Percentiles rank a stretch among this genome's conserved stretches.
phyloP scores from a whole-genome alignment of 495 filamentous ascomycete species.

The Aspergillus conjunctus region DNA sequence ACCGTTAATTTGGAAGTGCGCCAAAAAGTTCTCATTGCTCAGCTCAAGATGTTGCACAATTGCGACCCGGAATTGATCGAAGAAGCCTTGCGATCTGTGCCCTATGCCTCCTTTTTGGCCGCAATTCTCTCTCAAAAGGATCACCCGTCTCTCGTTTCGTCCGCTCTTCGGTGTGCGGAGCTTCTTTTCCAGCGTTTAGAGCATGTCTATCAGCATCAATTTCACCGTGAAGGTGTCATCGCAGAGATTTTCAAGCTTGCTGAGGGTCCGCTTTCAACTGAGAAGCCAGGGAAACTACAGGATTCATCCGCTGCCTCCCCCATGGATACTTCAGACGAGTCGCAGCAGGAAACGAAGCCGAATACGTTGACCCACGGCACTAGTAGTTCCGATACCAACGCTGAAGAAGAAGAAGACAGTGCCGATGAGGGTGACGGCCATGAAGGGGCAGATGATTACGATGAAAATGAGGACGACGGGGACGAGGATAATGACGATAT shows the following conservation, averaged over 20 bases:
- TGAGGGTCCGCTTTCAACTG: slow-evolving; percentile 47
- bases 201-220: slow-evolving; percentile 89
- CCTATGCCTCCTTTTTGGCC: slow-evolving; percentile 96
- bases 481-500: slow-evolving; percentile 65
- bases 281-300: slow-evolving; percentile 26
- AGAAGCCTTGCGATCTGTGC: slow-evolving; percentile 84
- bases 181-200: slow-evolving; percentile 81
- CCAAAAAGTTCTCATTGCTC: slow-evolving; percentile 93
- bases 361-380: slow-evolving; percentile 2
- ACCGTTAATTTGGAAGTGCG: slow-evolving; percentile 97
- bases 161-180: slow-evolving; percentile 85
- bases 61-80: slow-evolving; percentile 79
- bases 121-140: slow-evolving; percentile 96
- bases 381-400: slow-evolving; percentile 17
- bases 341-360: slow-evolving; percentile 10
- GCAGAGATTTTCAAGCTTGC: slow-evolving; percentile 84
- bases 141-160: slow-evolving; percentile 81
- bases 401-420: slow-evolving; percentile 55
- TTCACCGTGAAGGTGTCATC: slow-evolving; percentile 97
- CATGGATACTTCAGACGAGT: slow-evolving; percentile 29
- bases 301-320: slow-evolving; percentile 21
- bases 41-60: slow-evolving; percentile 98
- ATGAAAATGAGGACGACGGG: slow-evolving; percentile 62
- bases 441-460: slow-evolving; percentile 54
- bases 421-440: slow-evolving; percentile 55